These are phyloP conservation scores for Picochlorum sp. DNA, from an alignment of 139 green algal species.

Conservation along the genomic window DNA sequence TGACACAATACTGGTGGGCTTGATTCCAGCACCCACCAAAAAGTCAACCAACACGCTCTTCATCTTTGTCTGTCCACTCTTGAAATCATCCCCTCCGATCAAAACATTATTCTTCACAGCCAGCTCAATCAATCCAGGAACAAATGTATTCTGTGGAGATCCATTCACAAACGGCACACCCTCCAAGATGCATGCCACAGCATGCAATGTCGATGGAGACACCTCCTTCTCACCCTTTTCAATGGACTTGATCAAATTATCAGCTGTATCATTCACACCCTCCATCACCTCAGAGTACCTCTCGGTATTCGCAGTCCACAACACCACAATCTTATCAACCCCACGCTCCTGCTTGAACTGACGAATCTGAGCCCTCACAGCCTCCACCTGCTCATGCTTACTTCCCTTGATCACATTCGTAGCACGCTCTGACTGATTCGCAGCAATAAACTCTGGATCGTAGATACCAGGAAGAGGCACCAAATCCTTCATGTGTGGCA, in stretches of 20 bases:
- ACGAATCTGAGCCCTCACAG: constrained; percentile 81
- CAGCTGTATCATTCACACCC: constrained; percentile 92
- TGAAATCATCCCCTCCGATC: constrained; percentile 99
- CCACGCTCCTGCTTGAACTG: constrained; percentile 64
- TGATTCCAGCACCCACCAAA: constrained; percentile 94
- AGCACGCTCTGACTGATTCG: constrained; percentile 87
- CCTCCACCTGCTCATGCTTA: constrained; percentile 73
- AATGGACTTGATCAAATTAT: constrained; percentile 84
- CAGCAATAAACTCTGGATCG: constrained; percentile 93
- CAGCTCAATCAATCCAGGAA: constrained; percentile 77
- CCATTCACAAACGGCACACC: constrained; percentile 97
- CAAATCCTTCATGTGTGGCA: constrained; percentile 88
- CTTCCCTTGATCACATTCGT: constrained; percentile 92
- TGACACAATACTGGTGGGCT: constrained; percentile 93
- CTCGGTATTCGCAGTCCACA: constrained; percentile 99
- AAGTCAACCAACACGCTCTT: constrained; percentile 98
- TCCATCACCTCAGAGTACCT: constrained; percentile 78
- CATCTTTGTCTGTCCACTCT: constrained; percentile 94
- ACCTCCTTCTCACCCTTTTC: constrained; percentile 81
- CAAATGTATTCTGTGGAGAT: constrained; percentile 96
- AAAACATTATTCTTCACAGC: constrained; percentile 70
- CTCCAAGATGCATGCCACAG: constrained; percentile 84
- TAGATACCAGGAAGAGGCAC: constrained; percentile 91
- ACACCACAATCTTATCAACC: constrained; percentile 79
- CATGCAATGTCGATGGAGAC: constrained; percentile 91